Evolutionary conservation across 1,284 basidiomycete species (phyloP).

Genomic region (Cerrena zonata): DNA sequence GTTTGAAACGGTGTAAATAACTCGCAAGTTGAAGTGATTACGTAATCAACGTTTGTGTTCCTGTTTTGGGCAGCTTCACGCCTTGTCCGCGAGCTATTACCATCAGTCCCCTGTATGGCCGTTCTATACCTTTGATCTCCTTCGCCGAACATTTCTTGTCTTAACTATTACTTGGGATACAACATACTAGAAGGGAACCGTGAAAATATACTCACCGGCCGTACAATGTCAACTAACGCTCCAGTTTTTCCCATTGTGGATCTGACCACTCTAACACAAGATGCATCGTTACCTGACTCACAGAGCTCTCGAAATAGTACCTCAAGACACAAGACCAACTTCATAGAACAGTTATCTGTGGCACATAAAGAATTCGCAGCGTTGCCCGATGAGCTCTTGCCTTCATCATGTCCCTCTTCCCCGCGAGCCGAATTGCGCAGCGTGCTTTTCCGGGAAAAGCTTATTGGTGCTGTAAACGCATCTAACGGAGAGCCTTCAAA

Average conservation of each 20-base stretch:
- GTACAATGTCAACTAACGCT: not conserved
- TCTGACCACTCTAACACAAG: not conserved
- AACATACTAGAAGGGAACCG: too few relatives aligned
- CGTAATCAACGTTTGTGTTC: too few relatives aligned
- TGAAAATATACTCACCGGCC: too few relatives aligned
- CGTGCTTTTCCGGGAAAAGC: constrained; percentile 9
- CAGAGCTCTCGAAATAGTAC: not conserved
- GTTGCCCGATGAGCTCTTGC: constrained; percentile 17
- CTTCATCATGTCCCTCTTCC: constrained; percentile 18
- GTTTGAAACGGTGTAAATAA: too few relatives aligned
- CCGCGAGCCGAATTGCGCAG: constrained; percentile 13
- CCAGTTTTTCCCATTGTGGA: not conserved
- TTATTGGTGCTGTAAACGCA: constrained; percentile 16
- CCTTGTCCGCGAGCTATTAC: too few relatives aligned
- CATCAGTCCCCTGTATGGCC: too few relatives aligned
- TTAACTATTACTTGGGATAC: too few relatives aligned
- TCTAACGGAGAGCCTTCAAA: constrained; percentile 19
- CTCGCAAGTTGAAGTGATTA: too few relatives aligned
- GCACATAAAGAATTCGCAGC: constrained; percentile 3
- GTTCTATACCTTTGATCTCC: too few relatives aligned
- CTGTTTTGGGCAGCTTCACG: too few relatives aligned
- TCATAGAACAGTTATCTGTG: not conserved
- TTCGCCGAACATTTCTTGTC: too few relatives aligned
- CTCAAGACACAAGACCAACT: not conserved
- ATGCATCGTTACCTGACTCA: not conserved